phyloP scores from a whole-genome alignment of 2,329 filamentous ascomycete genomes.

The Torrubiella hemipterigena region DNA sequence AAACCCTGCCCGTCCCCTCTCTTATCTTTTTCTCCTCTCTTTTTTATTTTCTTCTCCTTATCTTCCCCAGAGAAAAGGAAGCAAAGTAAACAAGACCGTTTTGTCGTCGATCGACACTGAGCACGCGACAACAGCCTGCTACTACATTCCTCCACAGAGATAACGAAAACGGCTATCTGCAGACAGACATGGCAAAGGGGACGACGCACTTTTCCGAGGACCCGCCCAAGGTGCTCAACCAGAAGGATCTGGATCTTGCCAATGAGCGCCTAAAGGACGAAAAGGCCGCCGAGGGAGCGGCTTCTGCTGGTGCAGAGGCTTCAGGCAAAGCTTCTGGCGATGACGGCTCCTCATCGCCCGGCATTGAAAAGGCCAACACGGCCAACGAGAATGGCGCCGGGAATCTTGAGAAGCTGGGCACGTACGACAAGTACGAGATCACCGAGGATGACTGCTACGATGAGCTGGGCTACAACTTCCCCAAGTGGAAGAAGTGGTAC shows the following conservation, averaged over 20 bases:
- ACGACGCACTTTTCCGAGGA: constrained; percentile 22
- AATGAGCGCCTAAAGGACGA: constrained; percentile 22
- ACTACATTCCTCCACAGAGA: too few species aligned
- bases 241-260: constrained; percentile 20
- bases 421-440: constrained; percentile 31
- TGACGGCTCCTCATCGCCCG: constrained; percentile 18
- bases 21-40: neutral
- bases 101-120: too few species aligned
- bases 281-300: constrained; percentile 1
- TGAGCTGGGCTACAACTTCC: constrained; percentile 51
- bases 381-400: constrained; percentile 5
- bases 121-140: too few species aligned
- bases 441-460: constrained; percentile 51
- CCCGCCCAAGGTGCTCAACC: constrained; percentile 23
- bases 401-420: constrained; percentile 22
- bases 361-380: constrained; percentile 19
- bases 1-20: neutral
- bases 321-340: constrained; percentile 6
- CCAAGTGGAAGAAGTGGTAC: constrained; percentile 55
- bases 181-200: too few species aligned
- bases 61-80: neutral
- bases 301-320: constrained; percentile 6
- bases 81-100: too few species aligned
- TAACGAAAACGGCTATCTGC: neutral
- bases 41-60: neutral